Conservation (phyloP, 2,329 filamentous ascomycete species). For the Penicillium sp. region DNA sequence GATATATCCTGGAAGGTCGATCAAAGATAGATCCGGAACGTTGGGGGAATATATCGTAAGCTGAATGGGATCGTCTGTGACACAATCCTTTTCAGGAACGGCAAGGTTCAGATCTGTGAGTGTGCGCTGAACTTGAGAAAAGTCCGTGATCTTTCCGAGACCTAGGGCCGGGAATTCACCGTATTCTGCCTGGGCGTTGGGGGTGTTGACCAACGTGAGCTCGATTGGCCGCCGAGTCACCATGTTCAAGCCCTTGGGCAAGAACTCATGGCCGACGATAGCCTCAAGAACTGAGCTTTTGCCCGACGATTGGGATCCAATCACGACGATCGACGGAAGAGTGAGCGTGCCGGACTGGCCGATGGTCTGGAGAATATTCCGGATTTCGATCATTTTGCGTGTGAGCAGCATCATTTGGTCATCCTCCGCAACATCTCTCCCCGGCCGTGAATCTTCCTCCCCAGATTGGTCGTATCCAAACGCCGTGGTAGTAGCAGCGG, state of each 20-base stretch:
- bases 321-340: slow-evolving; percentile 96
- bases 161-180: slow-evolving; percentile 94
- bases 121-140: slow-evolving; percentile 77
- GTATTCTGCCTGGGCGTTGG: slow-evolving; percentile 81
- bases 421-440: slow-evolving; percentile 71
- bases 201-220: slow-evolving; percentile 92
- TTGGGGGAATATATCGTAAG: slow-evolving; percentile 93
- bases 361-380: slow-evolving; percentile 84
- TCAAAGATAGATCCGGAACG: slow-evolving; percentile 91
- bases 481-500: slow-evolving; percentile 69
- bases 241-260: slow-evolving; percentile 99
- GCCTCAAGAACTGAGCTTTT: slow-evolving; percentile 97
- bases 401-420: slow-evolving; percentile 99
- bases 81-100: slow-evolving; percentile 85
- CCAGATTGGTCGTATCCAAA: slow-evolving; percentile 72
- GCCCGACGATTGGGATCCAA: slow-evolving; percentile 95
- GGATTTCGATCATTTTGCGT: slow-evolving; percentile 99
- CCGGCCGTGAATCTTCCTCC: slow-evolving; percentile 60
- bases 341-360: slow-evolving; percentile 87
- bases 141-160: slow-evolving; percentile 86
- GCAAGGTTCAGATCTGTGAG: slow-evolving; percentile 93
- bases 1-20: slow-evolving; percentile 95
- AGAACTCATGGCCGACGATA: slow-evolving; percentile 95
- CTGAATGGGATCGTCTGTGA: slow-evolving; percentile 95
- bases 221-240: slow-evolving; percentile 95